Percentiles rank a stretch among this genome's conserved stretches.
Conservation (phyloP, 2,329 filamentous ascomycete genomes). For the Aspergillus fischeri region DNA sequence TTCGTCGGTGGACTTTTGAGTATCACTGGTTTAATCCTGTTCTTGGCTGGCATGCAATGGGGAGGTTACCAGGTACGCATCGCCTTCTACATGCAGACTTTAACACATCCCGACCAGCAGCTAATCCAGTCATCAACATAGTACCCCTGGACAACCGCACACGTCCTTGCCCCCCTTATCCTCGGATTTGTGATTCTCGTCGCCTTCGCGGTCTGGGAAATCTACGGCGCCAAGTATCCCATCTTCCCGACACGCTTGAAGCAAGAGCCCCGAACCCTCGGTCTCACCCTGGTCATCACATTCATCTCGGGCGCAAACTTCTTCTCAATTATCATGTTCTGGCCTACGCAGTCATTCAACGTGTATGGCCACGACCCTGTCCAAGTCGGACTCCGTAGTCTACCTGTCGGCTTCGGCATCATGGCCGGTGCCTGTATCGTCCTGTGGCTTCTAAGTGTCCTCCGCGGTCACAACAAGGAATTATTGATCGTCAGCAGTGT, state of each 20-base stretch:
- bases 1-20: slow-evolving; percentile 49
- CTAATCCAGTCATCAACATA: slow-evolving; percentile 13
- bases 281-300: slow-evolving; percentile 54
- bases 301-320: slow-evolving; percentile 59
- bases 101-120: not conserved
- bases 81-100: not conserved
- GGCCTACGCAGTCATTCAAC: slow-evolving; percentile 62
- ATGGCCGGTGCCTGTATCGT: slow-evolving; percentile 58
- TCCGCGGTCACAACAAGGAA: slow-evolving; percentile 56
- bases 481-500: slow-evolving; percentile 57
- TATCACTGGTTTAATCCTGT: slow-evolving; percentile 45
- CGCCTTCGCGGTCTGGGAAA: slow-evolving; percentile 45
- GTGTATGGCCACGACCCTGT: slow-evolving; percentile 63
- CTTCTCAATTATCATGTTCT: slow-evolving; percentile 54
- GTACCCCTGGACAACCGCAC: slow-evolving; percentile 44
- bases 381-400: slow-evolving; percentile 59
- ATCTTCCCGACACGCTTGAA: slow-evolving; percentile 44
- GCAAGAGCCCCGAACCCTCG: slow-evolving; percentile 48
- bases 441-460: slow-evolving; percentile 54
- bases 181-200: slow-evolving; percentile 42
- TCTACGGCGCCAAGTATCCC: slow-evolving; percentile 44
- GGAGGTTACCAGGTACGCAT: slow-evolving; percentile 43
- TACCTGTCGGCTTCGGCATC: slow-evolving; percentile 63
- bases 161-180: slow-evolving; percentile 45
- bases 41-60: slow-evolving; percentile 50